A percentile compares a stretch with the other conserved stretches of the same genome.
These are phyloP conservation scores for Huntiella bhutanensis DNA, from an alignment of 2,329 filamentous ascomycete genomes.

Conservation along the genomic window DNA sequence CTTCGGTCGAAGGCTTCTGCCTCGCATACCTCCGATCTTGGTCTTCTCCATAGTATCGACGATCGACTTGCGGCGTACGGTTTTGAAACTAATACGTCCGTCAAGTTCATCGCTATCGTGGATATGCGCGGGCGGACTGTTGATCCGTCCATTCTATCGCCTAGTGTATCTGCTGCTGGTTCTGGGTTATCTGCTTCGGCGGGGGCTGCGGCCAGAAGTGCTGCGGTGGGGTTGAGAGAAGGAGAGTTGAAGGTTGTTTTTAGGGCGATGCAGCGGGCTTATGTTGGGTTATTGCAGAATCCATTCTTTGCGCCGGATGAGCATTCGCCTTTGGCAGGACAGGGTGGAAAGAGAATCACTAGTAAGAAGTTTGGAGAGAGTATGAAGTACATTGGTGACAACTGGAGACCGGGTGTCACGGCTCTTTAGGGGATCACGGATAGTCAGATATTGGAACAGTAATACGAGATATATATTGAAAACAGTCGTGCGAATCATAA, in stretches of 20 bases:
- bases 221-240: slow-evolving; percentile 53
- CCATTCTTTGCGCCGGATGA: slow-evolving; percentile 89
- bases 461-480: too few relatives aligned
- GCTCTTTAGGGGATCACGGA: slow-evolving; percentile 26
- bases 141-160: slow-evolving; percentile 15
- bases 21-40: slow-evolving; percentile 63
- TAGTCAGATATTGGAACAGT: not conserved
- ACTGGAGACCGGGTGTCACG: slow-evolving; percentile 58
- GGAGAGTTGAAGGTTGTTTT: slow-evolving; percentile 79
- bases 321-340: slow-evolving; percentile 40
- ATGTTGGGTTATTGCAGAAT: slow-evolving; percentile 74
- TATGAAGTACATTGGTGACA: slow-evolving; percentile 67
- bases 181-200: too few relatives aligned
- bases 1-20: slow-evolving; percentile 60
- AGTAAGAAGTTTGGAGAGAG: slow-evolving; percentile 67
- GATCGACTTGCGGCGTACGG: slow-evolving; percentile 87
- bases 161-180: not conserved
- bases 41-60: slow-evolving; percentile 81
- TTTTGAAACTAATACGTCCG: slow-evolving; percentile 87
- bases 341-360: slow-evolving; percentile 50
- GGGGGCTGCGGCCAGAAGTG: slow-evolving; percentile 5
- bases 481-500: not conserved
- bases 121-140: slow-evolving; percentile 63
- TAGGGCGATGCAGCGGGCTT: slow-evolving; percentile 78
- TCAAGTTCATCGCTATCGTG: slow-evolving; percentile 76